phyloP scores from a whole-genome alignment of 768 basidiomycete species.

The Lyophyllum semitale region DNA sequence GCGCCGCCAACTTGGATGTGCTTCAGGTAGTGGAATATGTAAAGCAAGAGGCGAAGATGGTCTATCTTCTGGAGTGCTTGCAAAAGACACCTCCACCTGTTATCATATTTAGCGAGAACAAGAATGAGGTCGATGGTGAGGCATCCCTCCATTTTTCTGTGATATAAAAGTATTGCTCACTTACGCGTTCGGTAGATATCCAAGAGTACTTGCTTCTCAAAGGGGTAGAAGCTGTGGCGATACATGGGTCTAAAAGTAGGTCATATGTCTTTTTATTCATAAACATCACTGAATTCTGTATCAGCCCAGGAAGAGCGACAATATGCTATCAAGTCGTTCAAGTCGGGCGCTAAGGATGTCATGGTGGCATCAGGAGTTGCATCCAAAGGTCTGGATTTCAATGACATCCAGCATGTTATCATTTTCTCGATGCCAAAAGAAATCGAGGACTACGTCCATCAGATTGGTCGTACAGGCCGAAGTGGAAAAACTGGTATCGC shows the following conservation, averaged over 20 bases:
- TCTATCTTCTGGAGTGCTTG: conserved; percentile 94
- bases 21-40: conserved; percentile 98
- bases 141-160: neutral
- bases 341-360: conserved; percentile 95
- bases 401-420: conserved; percentile 98
- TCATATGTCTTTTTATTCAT: neutral
- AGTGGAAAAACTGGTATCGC: conserved; percentile 99
- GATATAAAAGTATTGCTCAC: neutral
- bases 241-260: conserved; percentile 96
- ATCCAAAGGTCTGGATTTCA: conserved; percentile 98
- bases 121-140: conserved; percentile 99
- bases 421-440: conserved; percentile 99
- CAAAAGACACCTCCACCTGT: conserved; percentile 99
- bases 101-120: conserved; percentile 98
- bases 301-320: conserved; percentile 97
- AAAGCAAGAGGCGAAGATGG: conserved; percentile 99
- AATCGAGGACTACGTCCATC: conserved; percentile 99
- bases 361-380: conserved; percentile 99
- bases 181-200: conserved; percentile 64
- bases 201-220: conserved; percentile 97
- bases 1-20: conserved; percentile 96
- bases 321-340: conserved; percentile 98
- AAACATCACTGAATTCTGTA: neutral
- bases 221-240: conserved; percentile 97
- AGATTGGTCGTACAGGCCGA: conserved; percentile 97